Base-by-base conservation (phyloP, 75 land plant genomes). In the Pinus albicaulis region DNA sequence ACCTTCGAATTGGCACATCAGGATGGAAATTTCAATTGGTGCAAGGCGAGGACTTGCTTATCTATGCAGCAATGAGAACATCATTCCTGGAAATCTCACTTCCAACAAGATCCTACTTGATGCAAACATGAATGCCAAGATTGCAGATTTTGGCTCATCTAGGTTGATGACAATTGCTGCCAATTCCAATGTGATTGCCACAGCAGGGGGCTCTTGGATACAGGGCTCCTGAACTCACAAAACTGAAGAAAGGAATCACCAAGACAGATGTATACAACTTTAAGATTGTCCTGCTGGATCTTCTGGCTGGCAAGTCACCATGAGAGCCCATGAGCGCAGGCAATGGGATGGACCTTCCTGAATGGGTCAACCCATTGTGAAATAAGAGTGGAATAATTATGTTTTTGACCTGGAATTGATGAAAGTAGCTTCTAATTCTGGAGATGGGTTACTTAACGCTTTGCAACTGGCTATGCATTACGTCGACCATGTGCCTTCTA, bases 341-440 rank as follows among this genome's bases (percentile, higher is more conserved):
- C 10, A 90, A 88, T 56, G 98, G 96, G 5, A 77, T 90, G 52
- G 97, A 93, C 58, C 76, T 96, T 58, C 97, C 99, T 8, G 91
- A 93, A 38, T 93, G 97, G 89, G 99, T 96, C 19, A 93, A 2
- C 86, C 91, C 17, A 89, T 93, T 24, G 99, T 96, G 76, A 92
- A 96, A 68, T 94, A 96, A 77, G 92, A 96, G 77, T 96, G 99
- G 99, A 96, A 96, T 0, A 90, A 93, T 55, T 96, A 96, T 81
- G 97, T 96, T 23, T 96, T 96, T 60, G 99, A 96, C 63, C 24
- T 93, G 82, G 99, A 96, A 79, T 77, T 96, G 81, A 86, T 96
- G 92, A 89, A 83, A 66, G 44, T 73, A 0, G 89, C 89, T 19
- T 38, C 89, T 0, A 77, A 80, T 0, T 82, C 90, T 11, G 99